Evolutionary conservation across 805 yeast species (phyloP), one percentile per base, ranked within the genome.

Genomic region (Tetrapisispora fleetii): DNA sequence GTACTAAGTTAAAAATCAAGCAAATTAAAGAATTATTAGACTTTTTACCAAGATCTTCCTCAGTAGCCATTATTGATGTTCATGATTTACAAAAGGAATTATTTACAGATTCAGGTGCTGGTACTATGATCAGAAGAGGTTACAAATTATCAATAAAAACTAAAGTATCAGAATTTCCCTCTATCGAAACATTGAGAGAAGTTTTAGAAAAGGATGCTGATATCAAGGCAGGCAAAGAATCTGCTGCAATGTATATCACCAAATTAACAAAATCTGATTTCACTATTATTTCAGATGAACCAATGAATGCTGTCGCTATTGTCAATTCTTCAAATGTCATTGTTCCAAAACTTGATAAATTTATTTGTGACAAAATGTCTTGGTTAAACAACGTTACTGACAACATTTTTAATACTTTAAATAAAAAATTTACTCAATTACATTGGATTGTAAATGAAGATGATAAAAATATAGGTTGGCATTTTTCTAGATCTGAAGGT

Each of bases 31-130:
- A 93, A 61, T 77, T 93, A 63, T 78, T 93, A 64, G 91, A 86
- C 71, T 90, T 84, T 65, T 77, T 93, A 65, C 99, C 99, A 51
- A 82, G 98, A 67, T 87, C 97, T 3, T 89, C 97, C 0, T 89
- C 97, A 4, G 99, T 93, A 44, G 99, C 99, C 40, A 93, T 93
- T 65, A 93, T 93, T 59, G 86, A 91, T 57, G 97, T 93, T 41
- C 79, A 86, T 59, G 97, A 93, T 65, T 77, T 93, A 62, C 98
- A 93, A 71, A 93, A 91, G 67, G 99, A 93, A 69, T 78, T 93
- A 62, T 93, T 93, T 71, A 93, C 99, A 38, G 99, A 93, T 67
- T 85, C 96, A 17, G 99, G 99, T 68, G 99, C 99, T 30, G 99
- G 99, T 64, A 93, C 99, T 42, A 76, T 93, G 73, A 89, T 93